phyloP scores from a whole-genome alignment of 164 flowering plant genomes.

The Magnolia sinica region DNA sequence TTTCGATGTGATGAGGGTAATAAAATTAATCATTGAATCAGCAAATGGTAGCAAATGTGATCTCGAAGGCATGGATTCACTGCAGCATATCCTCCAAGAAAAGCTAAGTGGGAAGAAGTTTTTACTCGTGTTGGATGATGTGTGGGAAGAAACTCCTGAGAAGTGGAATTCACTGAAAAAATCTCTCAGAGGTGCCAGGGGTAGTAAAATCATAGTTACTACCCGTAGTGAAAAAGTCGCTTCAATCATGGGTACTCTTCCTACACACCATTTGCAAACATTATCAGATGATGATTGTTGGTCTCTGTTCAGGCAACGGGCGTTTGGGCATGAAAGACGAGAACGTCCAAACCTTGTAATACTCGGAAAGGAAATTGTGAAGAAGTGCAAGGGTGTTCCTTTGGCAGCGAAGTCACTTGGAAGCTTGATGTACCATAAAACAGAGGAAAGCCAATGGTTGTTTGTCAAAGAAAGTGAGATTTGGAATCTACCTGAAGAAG shows the following conservation, averaged over 20 bases:
- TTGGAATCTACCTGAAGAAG: constrained; percentile 1
- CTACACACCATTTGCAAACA: background rate
- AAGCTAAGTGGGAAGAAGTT: constrained; percentile 4
- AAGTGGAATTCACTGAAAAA: background rate
- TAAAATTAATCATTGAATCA: background rate
- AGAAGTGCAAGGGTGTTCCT: constrained; percentile 16
- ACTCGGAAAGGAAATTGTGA: constrained; percentile 7
- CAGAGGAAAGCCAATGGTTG: constrained; percentile 7
- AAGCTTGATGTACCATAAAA: constrained; percentile 8
- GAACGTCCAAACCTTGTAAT: background rate
- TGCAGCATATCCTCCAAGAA: background rate
- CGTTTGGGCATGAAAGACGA: background rate
- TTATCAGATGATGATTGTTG: constrained; percentile 14
- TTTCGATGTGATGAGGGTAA: background rate
- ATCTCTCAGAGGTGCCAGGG: background rate
- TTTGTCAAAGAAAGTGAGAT: constrained; percentile 9
- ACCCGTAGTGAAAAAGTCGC: constrained; percentile 6
- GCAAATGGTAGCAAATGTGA: background rate
- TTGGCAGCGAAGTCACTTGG: constrained; percentile 9
- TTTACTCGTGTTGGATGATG: constrained; percentile 15
- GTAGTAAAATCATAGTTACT: constrained; percentile 16
- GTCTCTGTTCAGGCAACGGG: constrained; percentile 3
- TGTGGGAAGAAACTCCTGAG: constrained; percentile 4
- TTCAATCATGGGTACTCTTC: constrained; percentile 3
- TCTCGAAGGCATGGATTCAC: background rate